Evolutionary conservation across 2,329 filamentous ascomycete genomes (phyloP).

Genomic region (Cercospora beticola): DNA sequence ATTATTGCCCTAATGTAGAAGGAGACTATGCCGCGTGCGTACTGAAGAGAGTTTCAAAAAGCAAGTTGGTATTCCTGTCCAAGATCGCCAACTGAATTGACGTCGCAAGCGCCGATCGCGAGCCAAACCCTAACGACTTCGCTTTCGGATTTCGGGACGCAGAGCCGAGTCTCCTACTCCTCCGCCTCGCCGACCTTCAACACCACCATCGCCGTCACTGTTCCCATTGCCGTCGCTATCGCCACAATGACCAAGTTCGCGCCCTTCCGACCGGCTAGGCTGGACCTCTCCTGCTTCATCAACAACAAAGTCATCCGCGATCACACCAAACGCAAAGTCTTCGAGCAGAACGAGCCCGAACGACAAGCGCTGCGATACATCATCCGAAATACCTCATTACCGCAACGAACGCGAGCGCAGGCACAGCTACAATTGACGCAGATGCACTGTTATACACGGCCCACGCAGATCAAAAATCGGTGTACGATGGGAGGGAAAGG

Average conservation of each 20-base stretch:
- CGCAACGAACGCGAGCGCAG: slow-evolving; percentile 77
- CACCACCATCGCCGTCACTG: background rate
- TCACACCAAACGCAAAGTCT: slow-evolving; percentile 94
- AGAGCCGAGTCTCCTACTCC: background rate
- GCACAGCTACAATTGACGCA: slow-evolving; percentile 89
- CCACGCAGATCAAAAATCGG: slow-evolving; percentile 90
- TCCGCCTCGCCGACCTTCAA: background rate
- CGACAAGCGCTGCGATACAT: slow-evolving; percentile 82
- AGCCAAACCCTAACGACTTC: background rate
- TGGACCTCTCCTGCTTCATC: slow-evolving; percentile 83
- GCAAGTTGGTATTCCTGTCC: background rate
- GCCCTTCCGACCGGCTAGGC: slow-evolving; percentile 69
- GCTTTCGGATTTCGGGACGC: slow-evolving; percentile 8
- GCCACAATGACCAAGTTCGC: slow-evolving; percentile 59
- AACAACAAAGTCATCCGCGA: slow-evolving; percentile 88
- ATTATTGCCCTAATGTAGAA: background rate
- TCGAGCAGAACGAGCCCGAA: slow-evolving; percentile 81
- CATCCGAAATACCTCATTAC: slow-evolving; percentile 86
- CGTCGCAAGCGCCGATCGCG: slow-evolving; percentile 9
- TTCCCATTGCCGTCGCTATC: background rate
- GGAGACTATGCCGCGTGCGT: background rate
- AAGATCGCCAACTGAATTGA: slow-evolving; percentile 7
- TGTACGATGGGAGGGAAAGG: slow-evolving; percentile 91
- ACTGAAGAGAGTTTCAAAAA: background rate
- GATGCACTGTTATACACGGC: slow-evolving; percentile 94